Base-by-base conservation (phyloP, 148 eudicot species). In the Beta vulgaris region DNA sequence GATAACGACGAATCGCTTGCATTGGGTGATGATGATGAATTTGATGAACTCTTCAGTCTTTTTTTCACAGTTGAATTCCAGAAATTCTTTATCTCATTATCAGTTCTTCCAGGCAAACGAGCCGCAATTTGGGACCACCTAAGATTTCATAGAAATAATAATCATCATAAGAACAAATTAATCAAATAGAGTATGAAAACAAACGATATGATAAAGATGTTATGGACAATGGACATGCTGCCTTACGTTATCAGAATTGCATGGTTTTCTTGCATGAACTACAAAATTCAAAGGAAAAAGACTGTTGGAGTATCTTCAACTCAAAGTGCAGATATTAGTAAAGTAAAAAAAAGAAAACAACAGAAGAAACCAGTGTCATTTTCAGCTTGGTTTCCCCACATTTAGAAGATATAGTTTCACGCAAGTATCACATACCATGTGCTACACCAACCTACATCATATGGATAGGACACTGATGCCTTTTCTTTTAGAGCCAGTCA, bases 81-180 rank as follows among this genome's bases (percentile, higher is more conserved):
- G 29, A 89, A 93, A 12, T 93, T 93, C 81, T 93, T 93, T 25
- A 93, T 93, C 42, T 93, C 98, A 53, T 93, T 93, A 53, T 93
- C 98, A 0, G 98, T 93, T 21, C 98, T 83, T 21, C 98, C 98
- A 0, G 98, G 98, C 81, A 93, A 77, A 16, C 93, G 89, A 44
- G 93, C 85, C 1, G 98, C 98, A 18, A 93, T 93, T 59, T 91
- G 93, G 26, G 98, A 93, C 98, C 98, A 93, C 87, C 98, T 93
- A 35, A 71, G n/a, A 28, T 8, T 71, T 40, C 10, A 7, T 58
- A 48, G 2, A 69, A 5, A 69, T 15, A 15, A 69, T 28, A 0
- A 44, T 60, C 29, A n/a, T n/a, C n/a, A n/a, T n/a, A 31, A 1
- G 40, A 77, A 69, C 14, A 44, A 7, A 58, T 26, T 44, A 74